A percentile compares a stretch with the other conserved stretches of the same genome.
Evolutionary conservation across 192 early-diverging fungal genomes (phyloP).

Genomic region (Irineochytrium annulatum): DNA sequence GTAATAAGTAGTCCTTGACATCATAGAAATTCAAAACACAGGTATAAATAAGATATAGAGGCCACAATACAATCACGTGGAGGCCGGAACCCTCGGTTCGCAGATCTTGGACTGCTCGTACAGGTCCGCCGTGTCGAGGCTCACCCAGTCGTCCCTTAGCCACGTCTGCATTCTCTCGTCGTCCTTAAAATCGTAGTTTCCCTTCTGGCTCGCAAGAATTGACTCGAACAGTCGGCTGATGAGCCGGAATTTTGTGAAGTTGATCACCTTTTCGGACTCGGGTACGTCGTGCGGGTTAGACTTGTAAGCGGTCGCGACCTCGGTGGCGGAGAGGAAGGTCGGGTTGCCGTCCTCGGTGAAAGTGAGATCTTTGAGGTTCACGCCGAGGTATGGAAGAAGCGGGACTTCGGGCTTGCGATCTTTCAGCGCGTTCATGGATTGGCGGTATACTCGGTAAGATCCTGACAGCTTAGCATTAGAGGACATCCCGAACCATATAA

Average conservation of each 20-base stretch:
- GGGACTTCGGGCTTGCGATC: constrained; percentile 38
- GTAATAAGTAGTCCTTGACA: too few species aligned
- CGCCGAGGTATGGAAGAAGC: constrained; percentile 73
- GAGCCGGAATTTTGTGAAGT: constrained; percentile 46
- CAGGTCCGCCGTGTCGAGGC: constrained; percentile 34
- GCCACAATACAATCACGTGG: constrained; percentile 4
- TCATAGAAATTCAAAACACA: too few species aligned
- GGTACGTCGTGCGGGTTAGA: not conserved
- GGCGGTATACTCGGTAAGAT: constrained; percentile 43
- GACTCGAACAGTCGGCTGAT: constrained; percentile 27
- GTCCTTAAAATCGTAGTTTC: constrained; percentile 25
- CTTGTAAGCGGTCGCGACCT: not conserved
- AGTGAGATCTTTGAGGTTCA: constrained; percentile 77
- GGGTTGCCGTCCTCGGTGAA: constrained; percentile 84
- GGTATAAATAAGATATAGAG: not conserved
- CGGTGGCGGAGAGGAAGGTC: constrained; percentile 29
- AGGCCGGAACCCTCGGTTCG: constrained; percentile 17
- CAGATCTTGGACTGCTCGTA: constrained; percentile 31
- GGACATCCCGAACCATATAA: constrained; percentile 30
- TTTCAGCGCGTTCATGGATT: constrained; percentile 13
- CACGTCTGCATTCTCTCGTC: constrained; percentile 29
- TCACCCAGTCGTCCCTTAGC: constrained; percentile 31
- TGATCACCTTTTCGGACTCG: constrained; percentile 22
- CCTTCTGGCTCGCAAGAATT: constrained; percentile 25
- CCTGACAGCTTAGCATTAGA: constrained; percentile 15